Evolutionary conservation across 495 filamentous ascomycete genomes (phyloP).

Genomic region (Bacidia rubella): DNA sequence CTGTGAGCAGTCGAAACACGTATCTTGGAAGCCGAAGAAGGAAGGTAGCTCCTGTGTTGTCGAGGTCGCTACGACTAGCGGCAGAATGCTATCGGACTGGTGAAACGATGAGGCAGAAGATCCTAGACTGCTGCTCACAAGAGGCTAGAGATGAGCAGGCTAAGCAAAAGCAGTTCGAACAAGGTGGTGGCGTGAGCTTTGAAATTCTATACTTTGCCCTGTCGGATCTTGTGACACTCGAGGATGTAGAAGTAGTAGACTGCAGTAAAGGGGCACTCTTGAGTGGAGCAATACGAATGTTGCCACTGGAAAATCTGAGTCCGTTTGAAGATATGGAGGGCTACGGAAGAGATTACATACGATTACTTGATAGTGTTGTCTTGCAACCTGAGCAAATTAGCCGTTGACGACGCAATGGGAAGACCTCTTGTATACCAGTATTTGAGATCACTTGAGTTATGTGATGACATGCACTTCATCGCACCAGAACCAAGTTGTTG

Average conservation of each 20-base stretch:
- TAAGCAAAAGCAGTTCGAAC: neutral
- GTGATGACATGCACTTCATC: no score
- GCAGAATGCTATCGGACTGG: neutral
- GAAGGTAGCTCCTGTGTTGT: neutral
- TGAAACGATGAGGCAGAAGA: neutral
- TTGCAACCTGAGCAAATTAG: no score
- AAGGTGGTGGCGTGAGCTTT: neutral
- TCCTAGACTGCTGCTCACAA: neutral
- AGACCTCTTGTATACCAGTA: no score
- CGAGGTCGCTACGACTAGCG: neutral
- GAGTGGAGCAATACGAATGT: no score
- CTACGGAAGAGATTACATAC: no score
- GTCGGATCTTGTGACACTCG: neutral
- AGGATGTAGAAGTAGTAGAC: neutral
- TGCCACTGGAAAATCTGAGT: no score
- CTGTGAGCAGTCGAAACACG: neutral
- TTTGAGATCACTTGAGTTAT: no score
- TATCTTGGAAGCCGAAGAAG: neutral
- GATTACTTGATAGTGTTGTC: no score
- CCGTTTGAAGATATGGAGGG: no score
- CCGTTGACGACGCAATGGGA: no score
- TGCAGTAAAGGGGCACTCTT: neutral
- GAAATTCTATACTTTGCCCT: neutral
- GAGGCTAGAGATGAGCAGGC: neutral
- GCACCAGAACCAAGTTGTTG: no score